Base-by-base conservation (phyloP, 768 basidiomycete genomes). In the Coprinellus micaceus region DNA sequence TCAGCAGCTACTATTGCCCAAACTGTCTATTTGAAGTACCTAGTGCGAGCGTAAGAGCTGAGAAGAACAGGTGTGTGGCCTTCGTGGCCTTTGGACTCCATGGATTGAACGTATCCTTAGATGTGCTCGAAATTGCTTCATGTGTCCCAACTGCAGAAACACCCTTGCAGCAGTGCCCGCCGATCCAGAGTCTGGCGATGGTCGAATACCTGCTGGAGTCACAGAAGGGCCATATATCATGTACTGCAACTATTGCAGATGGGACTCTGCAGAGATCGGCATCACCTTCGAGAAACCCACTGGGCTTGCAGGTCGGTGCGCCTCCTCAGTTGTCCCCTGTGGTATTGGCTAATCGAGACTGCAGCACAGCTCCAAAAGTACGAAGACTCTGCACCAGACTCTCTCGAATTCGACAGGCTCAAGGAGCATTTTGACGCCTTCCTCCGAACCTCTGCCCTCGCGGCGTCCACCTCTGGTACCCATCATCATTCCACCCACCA, bases 11-110 rank as follows among this genome's bases (percentile, higher is more conserved):
- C 69, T 98, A 93, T 70, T 99, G 97, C 68, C 97, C 97, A 29
- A 95, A 96, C 69, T 99, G 97, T 69, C 78, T 98, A 17, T 99
- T 98, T 69, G 97, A 99, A 68, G 97, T 99, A 11, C 96, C 97
- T 0, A 94, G 89, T 67, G 97, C 97, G 2, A 97, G 94, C 64
- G 97, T 99, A n/a, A 81, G 97, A 53, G 94, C 91, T 12, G 97
- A 99, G 73, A 96, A 94, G 80, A 98, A 97, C 66, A 82, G 95
- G 96, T 91, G 60, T 62, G 72, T 60, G 15, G 13, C 17, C 52
- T 28, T 44, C 11, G 12, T 21, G 0, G 21, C n/a, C 40, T 40
- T 21, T 22, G 49, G n/a, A n/a, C 52, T n/a, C 2, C 40, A 36
- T 46, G 15, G 52, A 48, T 29, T 44, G 56, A 54, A 56, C 57